A percentile compares a stretch with the other conserved stretches of the same genome.
Conservation (phyloP, 495 filamentous ascomycete genomes). For the Tuber aestivum region DNA sequence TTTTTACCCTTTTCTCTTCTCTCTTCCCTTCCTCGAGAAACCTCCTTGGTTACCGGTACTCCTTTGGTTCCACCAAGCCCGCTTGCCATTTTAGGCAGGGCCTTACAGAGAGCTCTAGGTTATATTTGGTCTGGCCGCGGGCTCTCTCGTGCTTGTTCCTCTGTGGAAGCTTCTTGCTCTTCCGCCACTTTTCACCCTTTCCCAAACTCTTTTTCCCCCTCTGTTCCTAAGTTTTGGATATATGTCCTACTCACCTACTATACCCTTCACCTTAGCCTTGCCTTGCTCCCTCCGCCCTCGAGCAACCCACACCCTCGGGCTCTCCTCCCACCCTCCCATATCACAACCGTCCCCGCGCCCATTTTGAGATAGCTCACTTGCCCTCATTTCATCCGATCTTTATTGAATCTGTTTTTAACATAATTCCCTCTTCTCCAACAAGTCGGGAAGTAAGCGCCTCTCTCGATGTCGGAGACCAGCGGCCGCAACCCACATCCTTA, state of each 20-base stretch:
- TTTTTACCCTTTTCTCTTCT: neutral
- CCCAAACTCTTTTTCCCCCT: neutral
- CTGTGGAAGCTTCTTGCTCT: neutral
- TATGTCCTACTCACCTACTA: neutral
- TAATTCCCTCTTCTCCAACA: conserved; percentile 9
- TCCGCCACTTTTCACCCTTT: neutral
- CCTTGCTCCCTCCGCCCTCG: neutral
- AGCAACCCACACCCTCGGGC: neutral
- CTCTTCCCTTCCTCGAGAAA: neutral
- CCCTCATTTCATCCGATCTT: conserved; percentile 40
- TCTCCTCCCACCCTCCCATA: conserved; percentile 13
- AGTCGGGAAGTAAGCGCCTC: conserved; percentile 31
- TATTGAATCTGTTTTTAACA: conserved; percentile 5
- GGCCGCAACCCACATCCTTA: conserved; percentile 32
- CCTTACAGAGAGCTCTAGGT: neutral
- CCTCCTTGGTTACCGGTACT: neutral
- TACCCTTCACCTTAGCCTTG: neutral
- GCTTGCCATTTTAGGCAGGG: neutral
- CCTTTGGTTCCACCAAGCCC: neutral
- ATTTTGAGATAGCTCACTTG: conserved; percentile 32
- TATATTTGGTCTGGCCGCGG: neutral
- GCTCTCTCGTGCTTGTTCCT: neutral
- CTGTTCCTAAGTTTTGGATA: neutral
- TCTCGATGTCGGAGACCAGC: conserved; percentile 39
- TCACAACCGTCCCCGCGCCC: conserved; percentile 20